Base-by-base conservation (phyloP, 2,329 filamentous ascomycete genomes). In the Fusarium sp. region DNA sequence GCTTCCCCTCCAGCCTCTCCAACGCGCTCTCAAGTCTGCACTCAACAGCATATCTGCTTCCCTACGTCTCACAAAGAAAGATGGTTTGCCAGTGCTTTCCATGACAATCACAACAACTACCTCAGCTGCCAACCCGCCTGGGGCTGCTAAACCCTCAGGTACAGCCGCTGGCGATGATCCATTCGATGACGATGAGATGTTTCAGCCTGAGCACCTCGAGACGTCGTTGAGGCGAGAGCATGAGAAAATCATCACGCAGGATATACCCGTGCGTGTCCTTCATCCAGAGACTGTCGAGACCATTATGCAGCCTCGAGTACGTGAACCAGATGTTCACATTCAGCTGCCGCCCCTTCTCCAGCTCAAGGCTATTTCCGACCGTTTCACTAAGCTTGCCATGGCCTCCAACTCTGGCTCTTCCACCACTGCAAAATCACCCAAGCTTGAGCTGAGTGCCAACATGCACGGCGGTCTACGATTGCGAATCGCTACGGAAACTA, bases 261-360 rank as follows among this genome's bases (percentile, higher is more conserved):
- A 98, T 80, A 92, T 99, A 39, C 96, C 96, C n/a, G 92, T 98
- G 43, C 91, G 94, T 19, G 94, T 99, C 2, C 87, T 99, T 11
- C 90, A 93, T 60, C 90, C 93, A 3, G 89, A 92, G 53, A 91
- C 89, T 0, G 94, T 98, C n/a, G 92, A 96, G 75, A 92, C 90
- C n/a, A 90, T 98, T 66, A 94, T 97, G 82, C 95, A 99, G 81
- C 96, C 96, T 15, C 90, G 91, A 64, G 94, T 94, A 62, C 91
- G 93, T 62, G 94, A 97, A 73, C 94, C 95, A 39, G 96, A 98
- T 75, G 94, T 98, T 4, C 92, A 98, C 80, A 97, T 99, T 76
- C 90, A 94, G 55, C 86, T 99, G 5, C 96, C 96, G 0, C 91
- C 93, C 7, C 83, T 99, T 6, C 84, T 94, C 42, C 94, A 98